These are phyloP conservation scores for Zoysia japonica DNA, from an alignment of 176 grass and related monocot genomes.

Conservation along the genomic window DNA sequence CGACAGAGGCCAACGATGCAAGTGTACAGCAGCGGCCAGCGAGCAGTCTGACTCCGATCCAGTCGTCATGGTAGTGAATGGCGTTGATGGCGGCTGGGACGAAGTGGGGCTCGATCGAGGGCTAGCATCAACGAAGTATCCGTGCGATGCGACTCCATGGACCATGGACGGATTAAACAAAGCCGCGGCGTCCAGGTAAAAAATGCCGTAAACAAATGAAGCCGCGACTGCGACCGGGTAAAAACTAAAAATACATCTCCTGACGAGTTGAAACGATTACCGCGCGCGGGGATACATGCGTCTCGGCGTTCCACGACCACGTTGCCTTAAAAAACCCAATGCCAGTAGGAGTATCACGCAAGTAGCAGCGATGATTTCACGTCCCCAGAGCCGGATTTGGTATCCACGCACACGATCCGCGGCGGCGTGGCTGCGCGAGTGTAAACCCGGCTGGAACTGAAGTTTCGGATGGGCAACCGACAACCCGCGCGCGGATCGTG, in stretches of 20 bases:
- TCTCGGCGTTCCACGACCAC: not conserved
- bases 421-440: not conserved
- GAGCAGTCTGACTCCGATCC: too few species aligned
- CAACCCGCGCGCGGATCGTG: slow-evolving; percentile 9
- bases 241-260: not conserved
- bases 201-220: too few species aligned
- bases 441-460: not conserved
- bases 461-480: not conserved
- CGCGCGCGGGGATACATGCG: not conserved
- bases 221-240: too few species aligned
- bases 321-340: not conserved
- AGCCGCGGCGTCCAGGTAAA: too few species aligned
- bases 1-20: slow-evolving; percentile 1
- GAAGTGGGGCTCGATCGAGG: too few species aligned
- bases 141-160: too few species aligned
- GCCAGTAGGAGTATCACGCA: not conserved
- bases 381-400: not conserved
- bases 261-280: slow-evolving; percentile 11
- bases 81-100: too few species aligned
- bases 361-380: slow-evolving; percentile 8
- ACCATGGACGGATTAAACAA: too few species aligned
- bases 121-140: too few species aligned
- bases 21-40: too few species aligned
- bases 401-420: slow-evolving; percentile 1
- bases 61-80: too few species aligned